phyloP scores from a whole-genome alignment of 2,329 filamentous ascomycete genomes.

The Verticillium longisporum region DNA sequence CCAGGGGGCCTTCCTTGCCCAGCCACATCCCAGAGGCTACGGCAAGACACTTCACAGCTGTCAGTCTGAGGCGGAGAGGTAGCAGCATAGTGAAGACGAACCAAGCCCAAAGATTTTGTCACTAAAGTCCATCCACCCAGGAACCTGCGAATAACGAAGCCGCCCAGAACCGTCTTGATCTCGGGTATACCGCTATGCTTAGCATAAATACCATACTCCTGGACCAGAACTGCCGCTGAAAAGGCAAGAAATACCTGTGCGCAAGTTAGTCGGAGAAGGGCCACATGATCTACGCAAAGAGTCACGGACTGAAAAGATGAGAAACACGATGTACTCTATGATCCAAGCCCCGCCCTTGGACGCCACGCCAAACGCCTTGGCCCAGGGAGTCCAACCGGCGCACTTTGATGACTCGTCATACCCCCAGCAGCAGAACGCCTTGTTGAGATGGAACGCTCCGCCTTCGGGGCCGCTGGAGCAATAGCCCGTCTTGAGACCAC shows the following conservation, averaged over 20 bases:
- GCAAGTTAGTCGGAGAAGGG: not conserved
- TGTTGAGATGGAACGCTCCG: constrained; percentile 85
- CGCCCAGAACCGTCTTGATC: constrained; percentile 92
- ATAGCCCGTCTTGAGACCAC: constrained; percentile 84
- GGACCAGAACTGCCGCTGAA: constrained; percentile 71
- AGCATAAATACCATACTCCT: constrained; percentile 78
- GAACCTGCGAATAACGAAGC: constrained; percentile 85
- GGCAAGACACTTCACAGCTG: constrained; percentile 63
- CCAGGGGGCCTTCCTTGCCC: constrained; percentile 89
- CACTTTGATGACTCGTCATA: constrained; percentile 80
- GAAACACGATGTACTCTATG: constrained; percentile 81
- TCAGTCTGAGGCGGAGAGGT: constrained; percentile 12
- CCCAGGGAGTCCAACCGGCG: constrained; percentile 82
- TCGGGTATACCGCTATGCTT: constrained; percentile 95
- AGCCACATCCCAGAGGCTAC: constrained; percentile 95
- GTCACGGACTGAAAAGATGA: constrained; percentile 67
- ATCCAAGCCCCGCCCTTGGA: constrained; percentile 68
- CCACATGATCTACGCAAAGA: not conserved
- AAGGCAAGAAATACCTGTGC: constrained; percentile 67
- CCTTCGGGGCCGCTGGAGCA: constrained; percentile 71
- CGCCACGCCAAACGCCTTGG: constrained; percentile 60
- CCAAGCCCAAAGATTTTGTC: constrained; percentile 83
- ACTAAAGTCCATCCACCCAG: constrained; percentile 82
- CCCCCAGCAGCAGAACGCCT: constrained; percentile 87
- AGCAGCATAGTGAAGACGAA: constrained; percentile 30